Evolutionary conservation across 768 basidiomycete species (phyloP).

Genomic region (Dacryopinax primogenitus): DNA sequence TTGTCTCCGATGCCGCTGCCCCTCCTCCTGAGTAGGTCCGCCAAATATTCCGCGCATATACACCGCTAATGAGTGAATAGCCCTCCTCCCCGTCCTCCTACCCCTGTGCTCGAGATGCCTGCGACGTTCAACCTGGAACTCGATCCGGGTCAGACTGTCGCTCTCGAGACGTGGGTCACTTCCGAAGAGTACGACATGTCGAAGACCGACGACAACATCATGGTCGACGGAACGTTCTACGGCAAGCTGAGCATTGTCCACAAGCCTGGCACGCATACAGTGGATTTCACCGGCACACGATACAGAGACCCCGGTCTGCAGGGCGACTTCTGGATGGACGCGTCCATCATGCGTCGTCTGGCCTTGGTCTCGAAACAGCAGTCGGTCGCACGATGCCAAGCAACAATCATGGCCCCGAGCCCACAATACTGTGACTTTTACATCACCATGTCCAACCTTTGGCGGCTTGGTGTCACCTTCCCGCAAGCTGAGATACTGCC

Average conservation of each 20-base stretch:
- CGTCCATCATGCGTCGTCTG: slow-evolving; percentile 62
- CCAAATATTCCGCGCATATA: slow-evolving; percentile 1
- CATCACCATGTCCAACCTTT: slow-evolving; percentile 54
- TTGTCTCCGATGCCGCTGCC: slow-evolving; percentile 72
- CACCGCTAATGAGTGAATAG: background rate
- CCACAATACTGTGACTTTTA: slow-evolving; percentile 72
- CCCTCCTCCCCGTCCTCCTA: slow-evolving; percentile 24
- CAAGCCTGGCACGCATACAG: slow-evolving; percentile 49
- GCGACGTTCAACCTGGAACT: slow-evolving; percentile 75
- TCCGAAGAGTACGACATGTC: slow-evolving; percentile 86
- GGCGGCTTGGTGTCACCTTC: slow-evolving; percentile 67
- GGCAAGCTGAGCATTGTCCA: slow-evolving; percentile 77
- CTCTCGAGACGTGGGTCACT: slow-evolving; percentile 61
- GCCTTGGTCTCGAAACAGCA: slow-evolving; percentile 56
- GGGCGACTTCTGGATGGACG: slow-evolving; percentile 43
- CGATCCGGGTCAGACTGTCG: slow-evolving; percentile 62
- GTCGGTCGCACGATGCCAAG: slow-evolving; percentile 58
- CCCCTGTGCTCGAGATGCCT: slow-evolving; percentile 77
- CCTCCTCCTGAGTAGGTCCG: slow-evolving; percentile 46
- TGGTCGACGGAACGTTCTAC: slow-evolving; percentile 78
- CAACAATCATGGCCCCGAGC: slow-evolving; percentile 58
- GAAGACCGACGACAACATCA: slow-evolving; percentile 76
- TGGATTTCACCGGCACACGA: slow-evolving; percentile 75
- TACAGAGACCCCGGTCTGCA: slow-evolving; percentile 52
- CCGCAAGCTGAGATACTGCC: slow-evolving; percentile 51